Base-by-base conservation (phyloP, 495 filamentous ascomycete genomes). In the Massariosphaeria phaeospora region DNA sequence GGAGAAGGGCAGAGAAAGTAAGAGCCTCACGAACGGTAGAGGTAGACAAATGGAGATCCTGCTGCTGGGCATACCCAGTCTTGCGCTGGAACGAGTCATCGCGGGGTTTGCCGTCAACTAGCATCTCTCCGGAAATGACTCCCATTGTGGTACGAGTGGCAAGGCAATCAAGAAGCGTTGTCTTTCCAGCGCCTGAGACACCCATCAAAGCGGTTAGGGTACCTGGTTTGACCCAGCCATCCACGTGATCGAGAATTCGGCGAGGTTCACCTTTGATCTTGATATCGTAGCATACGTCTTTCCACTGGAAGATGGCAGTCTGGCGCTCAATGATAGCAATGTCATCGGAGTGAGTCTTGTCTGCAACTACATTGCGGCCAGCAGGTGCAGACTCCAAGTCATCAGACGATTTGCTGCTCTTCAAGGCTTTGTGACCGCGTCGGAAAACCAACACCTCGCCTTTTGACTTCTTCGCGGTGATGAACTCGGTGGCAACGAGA, bases 41-140 rank as follows among this genome's bases (percentile, higher is more conserved):
- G 0, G 89, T 94, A 30, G 84, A 76, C 21, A 94, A 76, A 69
- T 95, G 91, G 8, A 97, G 78, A 79, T 97, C 91, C 70, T 95
- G 89, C 67, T 97, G 91, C 63, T 97, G 89, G 17, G 93, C 91
- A 62, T 96, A 97, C 23, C 91, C 91, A 2, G 90, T 95, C 73
- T 93, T 93, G 29, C 90, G 84, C 65, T 93, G 89, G 77, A 95
- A 95, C 0, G 86, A 88, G 15, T 78, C 74, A 64, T 94, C 87
- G 15, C 85, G 78, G 34, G 76, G 82, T 21, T 74, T 76, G 1
- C 88, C 90, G 61, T 94, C 85, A 4, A 96, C 86, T 2, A 91
- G 72, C 82, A 91, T 90, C 47, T 91, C 82, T 21, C 90, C 90
- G 15, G 79, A 83, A 43, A 96, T 84, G 10, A 94, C 84, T 59